These are phyloP conservation scores for Plasmodium malariae DNA, from an alignment of 169 alveolate genomes.

Conservation along the genomic window DNA sequence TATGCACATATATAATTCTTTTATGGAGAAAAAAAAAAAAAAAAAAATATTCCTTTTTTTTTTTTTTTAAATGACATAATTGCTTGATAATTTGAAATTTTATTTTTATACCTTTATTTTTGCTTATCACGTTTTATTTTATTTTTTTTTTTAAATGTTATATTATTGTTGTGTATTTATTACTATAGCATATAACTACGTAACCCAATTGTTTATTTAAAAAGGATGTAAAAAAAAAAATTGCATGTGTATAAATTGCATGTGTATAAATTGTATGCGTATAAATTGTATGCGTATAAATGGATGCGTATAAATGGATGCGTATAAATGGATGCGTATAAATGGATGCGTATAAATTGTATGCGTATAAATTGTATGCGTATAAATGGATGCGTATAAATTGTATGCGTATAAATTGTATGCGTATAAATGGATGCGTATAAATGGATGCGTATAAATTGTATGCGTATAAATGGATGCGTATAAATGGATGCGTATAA, in stretches of 20 bases:
- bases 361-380: too few relatives aligned
- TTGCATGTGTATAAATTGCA: background rate
- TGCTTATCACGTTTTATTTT: background rate
- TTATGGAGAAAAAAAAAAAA: constrained; percentile 11
- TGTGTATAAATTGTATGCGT: constrained; percentile 1
- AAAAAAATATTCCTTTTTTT: constrained; percentile 2
- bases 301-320: too few relatives aligned
- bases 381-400: too few relatives aligned
- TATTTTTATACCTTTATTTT: background rate
- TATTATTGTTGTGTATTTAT: constrained; percentile 14
- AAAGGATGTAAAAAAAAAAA: background rate
- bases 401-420: background rate
- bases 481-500: too few relatives aligned
- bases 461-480: too few relatives aligned
- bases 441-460: too few relatives aligned
- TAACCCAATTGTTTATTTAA: constrained; percentile 27
- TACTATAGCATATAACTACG: background rate
- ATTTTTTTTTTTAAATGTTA: constrained; percentile 29
- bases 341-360: too few relatives aligned
- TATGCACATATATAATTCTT: background rate
- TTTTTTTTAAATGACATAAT: constrained; percentile 34
- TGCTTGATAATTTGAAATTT: constrained; percentile 10
- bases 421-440: too few relatives aligned
- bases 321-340: too few relatives aligned
- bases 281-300: background rate